Conservation (phyloP, 2,329 filamentous ascomycete genomes). For the Aureobasidium pullulans region DNA sequence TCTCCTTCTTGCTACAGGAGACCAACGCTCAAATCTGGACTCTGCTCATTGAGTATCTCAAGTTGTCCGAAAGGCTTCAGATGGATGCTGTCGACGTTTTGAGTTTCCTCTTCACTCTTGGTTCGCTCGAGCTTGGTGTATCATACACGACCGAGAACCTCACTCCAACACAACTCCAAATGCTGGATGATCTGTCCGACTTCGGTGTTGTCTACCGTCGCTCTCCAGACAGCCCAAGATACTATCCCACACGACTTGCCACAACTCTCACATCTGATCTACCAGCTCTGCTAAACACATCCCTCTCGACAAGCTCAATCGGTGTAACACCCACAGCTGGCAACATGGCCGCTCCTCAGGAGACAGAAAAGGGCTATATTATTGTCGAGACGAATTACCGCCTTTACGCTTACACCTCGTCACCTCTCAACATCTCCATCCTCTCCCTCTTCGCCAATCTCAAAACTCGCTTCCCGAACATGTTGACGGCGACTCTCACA, state of each 20-base stretch:
- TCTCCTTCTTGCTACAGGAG: conserved; percentile 90
- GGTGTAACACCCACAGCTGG: conserved; percentile 20
- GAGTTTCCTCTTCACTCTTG: conserved; percentile 91
- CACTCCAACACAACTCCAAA: conserved; percentile 72
- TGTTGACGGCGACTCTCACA: conserved; percentile 85
- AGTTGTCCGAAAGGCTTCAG: conserved; percentile 59
- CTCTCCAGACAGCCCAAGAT: conserved; percentile 39
- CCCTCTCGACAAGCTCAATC: conserved; percentile 52
- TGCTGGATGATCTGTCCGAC: conserved; percentile 83
- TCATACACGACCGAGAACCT: conserved; percentile 84
- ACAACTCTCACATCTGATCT: conserved; percentile 82
- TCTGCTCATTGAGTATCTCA: conserved; percentile 84
- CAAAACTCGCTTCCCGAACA: conserved; percentile 84
- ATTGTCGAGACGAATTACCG: conserved; percentile 98
- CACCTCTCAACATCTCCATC: conserved; percentile 88
- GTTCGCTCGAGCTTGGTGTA: conserved; percentile 82
- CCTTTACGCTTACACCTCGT: conserved; percentile 92
- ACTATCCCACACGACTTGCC: conserved; percentile 88
- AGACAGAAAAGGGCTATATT: conserved; percentile 65
- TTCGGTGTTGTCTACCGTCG: conserved; percentile 81
- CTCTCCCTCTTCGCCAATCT: conserved; percentile 84
- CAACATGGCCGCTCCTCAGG: conserved; percentile 26
- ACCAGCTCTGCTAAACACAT: conserved; percentile 62
- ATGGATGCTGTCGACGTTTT: conserved; percentile 92
- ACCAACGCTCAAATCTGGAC: conserved; percentile 97